These are phyloP conservation scores for Gamarada debralockiae DNA, from an alignment of 495 filamentous ascomycete species.

Conservation along the genomic window DNA sequence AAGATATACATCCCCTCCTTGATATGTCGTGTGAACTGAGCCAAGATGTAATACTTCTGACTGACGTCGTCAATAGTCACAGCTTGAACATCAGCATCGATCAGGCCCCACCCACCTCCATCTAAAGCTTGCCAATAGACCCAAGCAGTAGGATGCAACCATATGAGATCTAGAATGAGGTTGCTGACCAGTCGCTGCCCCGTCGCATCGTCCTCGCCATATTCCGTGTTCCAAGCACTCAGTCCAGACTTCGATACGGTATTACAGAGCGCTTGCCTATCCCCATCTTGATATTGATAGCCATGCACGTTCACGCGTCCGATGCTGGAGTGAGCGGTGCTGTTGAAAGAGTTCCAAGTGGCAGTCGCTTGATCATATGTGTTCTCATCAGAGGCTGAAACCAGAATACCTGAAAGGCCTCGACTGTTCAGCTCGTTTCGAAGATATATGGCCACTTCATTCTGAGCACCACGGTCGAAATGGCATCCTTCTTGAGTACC, in stretches of 20 bases:
- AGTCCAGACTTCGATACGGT: conserved; percentile 22
- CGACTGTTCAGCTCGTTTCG: conserved; percentile 26
- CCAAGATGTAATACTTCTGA: conserved; percentile 35
- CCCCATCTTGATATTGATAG: conserved; percentile 30
- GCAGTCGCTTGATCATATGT: conserved; percentile 29
- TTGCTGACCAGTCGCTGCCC: conserved; percentile 29
- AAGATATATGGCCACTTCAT: conserved; percentile 23
- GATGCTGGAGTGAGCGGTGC: conserved; percentile 22
- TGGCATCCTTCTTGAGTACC: conserved; percentile 36
- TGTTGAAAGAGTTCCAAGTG: conserved; percentile 26
- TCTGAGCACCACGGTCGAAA: conserved; percentile 27
- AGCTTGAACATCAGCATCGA: conserved; percentile 30
- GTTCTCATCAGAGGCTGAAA: conserved; percentile 32
- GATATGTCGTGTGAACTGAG: conserved; percentile 34
- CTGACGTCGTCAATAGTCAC: conserved; percentile 22
- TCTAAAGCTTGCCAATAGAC: conserved; percentile 39
- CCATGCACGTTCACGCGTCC: conserved; percentile 36
- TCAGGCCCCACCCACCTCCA: conserved; percentile 32
- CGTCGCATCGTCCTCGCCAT: conserved; percentile 34
- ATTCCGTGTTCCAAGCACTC: conserved; percentile 37
- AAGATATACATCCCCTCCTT: conserved; percentile 32
- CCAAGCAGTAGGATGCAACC: conserved; percentile 36
- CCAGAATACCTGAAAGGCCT: conserved; percentile 22
- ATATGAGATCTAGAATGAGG: conserved; percentile 32
- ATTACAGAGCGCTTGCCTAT: conserved; percentile 24